A percentile compares a stretch with the other conserved stretches of the same genome.
These are phyloP conservation scores for Populus pruinosa DNA, from an alignment of 345 rosid species.

Conservation along the genomic window DNA sequence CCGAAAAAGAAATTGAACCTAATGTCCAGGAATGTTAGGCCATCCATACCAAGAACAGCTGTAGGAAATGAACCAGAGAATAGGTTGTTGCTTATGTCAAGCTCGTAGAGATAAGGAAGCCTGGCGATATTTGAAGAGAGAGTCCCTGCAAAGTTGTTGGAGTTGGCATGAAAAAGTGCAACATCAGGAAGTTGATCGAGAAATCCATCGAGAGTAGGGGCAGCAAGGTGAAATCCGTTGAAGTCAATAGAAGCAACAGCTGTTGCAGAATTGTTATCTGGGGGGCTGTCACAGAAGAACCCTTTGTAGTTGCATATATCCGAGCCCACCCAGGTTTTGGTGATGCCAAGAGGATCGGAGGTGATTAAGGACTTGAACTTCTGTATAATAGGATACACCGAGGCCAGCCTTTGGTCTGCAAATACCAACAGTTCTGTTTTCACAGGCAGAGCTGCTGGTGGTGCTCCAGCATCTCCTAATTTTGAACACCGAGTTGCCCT, in stretches of 20 bases:
- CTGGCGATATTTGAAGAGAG: slow-evolving; percentile 51
- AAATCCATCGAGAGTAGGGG: slow-evolving; percentile 72
- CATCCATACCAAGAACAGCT: slow-evolving; percentile 48
- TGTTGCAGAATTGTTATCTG: slow-evolving; percentile 65
- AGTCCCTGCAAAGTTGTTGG: slow-evolving; percentile 65
- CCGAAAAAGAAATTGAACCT: slow-evolving; percentile 71
- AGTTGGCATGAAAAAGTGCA: slow-evolving; percentile 84
- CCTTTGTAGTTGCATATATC: slow-evolving; percentile 78
- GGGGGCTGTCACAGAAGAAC: slow-evolving; percentile 76
- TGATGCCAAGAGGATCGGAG: slow-evolving; percentile 64
- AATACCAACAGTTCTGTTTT: slow-evolving; percentile 33
- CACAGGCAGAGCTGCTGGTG: slow-evolving; percentile 21
- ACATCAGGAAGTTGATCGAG: slow-evolving; percentile 69
- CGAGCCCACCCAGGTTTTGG: slow-evolving; percentile 68
- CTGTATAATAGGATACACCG: slow-evolving; percentile 72
- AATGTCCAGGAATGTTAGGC: slow-evolving; percentile 63
- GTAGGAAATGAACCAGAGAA: slow-evolving; percentile 73
- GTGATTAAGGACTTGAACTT: slow-evolving; percentile 63
- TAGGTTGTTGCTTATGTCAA: slow-evolving; percentile 75
- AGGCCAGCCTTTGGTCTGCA: slow-evolving; percentile 63
- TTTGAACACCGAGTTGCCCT: slow-evolving; percentile 19
- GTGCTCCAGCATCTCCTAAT: slow-evolving; percentile 4
- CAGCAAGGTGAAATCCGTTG: slow-evolving; percentile 74
- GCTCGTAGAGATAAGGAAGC: slow-evolving; percentile 75
- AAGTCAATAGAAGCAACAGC: slow-evolving; percentile 82